Evolutionary conservation across 345 rosid genomes (phyloP).

Genomic region (Firmiana major): DNA sequence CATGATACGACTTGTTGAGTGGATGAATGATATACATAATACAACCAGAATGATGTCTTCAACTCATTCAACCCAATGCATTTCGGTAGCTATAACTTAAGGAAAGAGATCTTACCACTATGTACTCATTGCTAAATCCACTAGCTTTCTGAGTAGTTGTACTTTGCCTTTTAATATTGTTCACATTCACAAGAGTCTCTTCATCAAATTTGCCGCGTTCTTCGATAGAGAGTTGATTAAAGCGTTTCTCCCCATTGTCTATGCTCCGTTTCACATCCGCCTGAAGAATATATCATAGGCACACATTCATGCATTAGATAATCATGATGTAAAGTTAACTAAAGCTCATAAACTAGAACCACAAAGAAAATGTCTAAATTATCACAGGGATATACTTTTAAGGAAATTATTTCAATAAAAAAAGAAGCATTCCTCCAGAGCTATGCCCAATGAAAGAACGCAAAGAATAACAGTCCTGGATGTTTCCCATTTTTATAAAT

Average conservation of each 20-base stretch:
- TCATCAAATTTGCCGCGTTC: constrained; percentile 93
- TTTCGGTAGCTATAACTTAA: not conserved
- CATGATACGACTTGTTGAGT: not conserved
- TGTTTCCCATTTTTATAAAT: not conserved
- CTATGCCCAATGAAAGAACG: not conserved
- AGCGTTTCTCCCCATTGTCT: constrained; percentile 83
- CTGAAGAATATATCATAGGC: constrained; percentile 28
- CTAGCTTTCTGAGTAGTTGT: constrained; percentile 45
- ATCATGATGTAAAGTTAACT: not conserved
- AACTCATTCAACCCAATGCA: not conserved
- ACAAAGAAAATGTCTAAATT: not conserved
- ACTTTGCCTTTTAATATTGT: constrained; percentile 68
- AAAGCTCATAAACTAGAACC: not conserved
- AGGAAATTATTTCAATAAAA: not conserved
- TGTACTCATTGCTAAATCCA: constrained; percentile 80
- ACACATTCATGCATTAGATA: not conserved
- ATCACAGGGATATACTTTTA: not conserved
- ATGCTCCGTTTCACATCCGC: constrained; percentile 70
- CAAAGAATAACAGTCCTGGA: not conserved
- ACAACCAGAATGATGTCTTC: not conserved
- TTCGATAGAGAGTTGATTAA: constrained; percentile 92
- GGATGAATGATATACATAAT: not conserved
- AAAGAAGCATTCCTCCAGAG: not conserved
- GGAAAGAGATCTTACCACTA: constrained; percentile 56
- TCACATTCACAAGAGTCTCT: constrained; percentile 90